Conservation (phyloP, 1,284 basidiomycete species). For the Fomes fomentarius region DNA sequence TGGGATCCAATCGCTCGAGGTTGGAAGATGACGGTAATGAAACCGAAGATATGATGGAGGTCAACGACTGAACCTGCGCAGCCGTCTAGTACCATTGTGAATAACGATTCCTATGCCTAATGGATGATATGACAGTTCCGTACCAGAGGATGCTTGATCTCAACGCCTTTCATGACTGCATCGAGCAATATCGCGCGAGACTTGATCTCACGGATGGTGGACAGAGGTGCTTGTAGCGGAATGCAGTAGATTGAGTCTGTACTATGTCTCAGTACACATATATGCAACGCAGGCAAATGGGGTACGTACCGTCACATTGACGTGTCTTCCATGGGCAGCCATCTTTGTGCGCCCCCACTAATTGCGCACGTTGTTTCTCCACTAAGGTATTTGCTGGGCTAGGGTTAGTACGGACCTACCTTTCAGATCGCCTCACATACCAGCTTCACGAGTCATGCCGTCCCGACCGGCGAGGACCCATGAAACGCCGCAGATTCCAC, state of each 20-base stretch:
- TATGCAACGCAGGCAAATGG: background rate
- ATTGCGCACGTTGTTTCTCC: conserved; percentile 66
- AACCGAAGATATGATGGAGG: conserved; percentile 35
- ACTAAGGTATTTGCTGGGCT: conserved; percentile 61
- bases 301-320: conserved; percentile 72
- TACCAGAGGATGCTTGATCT: conserved; percentile 75
- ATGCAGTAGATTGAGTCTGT: conserved; percentile 76
- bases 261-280: conserved; percentile 1
- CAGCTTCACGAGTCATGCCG: conserved; percentile 72
- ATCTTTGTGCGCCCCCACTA: conserved; percentile 73
- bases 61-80: conserved; percentile 37
- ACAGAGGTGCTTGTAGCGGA: conserved; percentile 64
- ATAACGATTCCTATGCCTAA: background rate
- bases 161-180: conserved; percentile 52
- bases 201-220: conserved; percentile 63
- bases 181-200: conserved; percentile 55
- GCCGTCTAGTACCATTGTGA: conserved; percentile 29
- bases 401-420: conserved; percentile 31
- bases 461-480: conserved; percentile 72
- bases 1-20: conserved; percentile 7
- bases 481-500: conserved; percentile 67
- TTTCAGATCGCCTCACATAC: conserved; percentile 47
- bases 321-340: conserved; percentile 81
- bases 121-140: conserved; percentile 15
- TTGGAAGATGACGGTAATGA: conserved; percentile 20